Conservation (phyloP, 1,284 basidiomycete genomes). For the Tylopilus sp. region DNA sequence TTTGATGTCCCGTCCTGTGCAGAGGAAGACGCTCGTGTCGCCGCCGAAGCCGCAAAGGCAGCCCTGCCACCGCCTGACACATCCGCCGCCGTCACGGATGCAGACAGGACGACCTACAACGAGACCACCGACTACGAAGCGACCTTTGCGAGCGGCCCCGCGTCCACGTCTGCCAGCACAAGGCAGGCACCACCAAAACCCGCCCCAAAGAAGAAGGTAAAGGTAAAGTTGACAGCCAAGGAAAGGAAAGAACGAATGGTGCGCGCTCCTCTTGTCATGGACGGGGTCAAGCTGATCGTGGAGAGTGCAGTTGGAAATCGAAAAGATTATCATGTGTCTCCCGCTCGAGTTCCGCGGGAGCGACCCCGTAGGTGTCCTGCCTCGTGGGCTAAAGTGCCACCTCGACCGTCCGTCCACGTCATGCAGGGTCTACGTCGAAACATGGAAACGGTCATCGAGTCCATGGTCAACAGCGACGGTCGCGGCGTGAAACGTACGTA, state of each 20-base stretch:
- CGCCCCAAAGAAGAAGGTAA: constrained; percentile 57
- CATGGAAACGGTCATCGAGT: constrained; percentile 75
- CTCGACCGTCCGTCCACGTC: neutral
- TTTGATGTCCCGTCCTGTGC: neutral
- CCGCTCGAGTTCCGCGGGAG: constrained; percentile 89
- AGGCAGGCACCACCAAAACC: constrained; percentile 34
- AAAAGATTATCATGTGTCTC: constrained; percentile 72
- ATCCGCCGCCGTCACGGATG: constrained; percentile 16
- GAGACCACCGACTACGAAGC: constrained; percentile 35
- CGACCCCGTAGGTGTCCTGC: constrained; percentile 60
- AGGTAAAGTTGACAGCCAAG: constrained; percentile 68
- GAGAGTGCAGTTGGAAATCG: constrained; percentile 53
- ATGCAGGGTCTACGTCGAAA: constrained; percentile 63
- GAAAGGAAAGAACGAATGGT: constrained; percentile 82
- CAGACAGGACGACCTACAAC: constrained; percentile 44
- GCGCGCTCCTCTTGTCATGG: constrained; percentile 17
- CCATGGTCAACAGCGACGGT: constrained; percentile 54
- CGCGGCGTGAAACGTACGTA: constrained; percentile 55
- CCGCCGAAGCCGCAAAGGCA: constrained; percentile 27
- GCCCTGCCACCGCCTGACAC: constrained; percentile 2
- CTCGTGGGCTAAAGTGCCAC: neutral
- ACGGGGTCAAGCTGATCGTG: neutral
- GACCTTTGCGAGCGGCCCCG: constrained; percentile 38
- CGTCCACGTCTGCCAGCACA: constrained; percentile 39
- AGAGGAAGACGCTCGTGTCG: constrained; percentile 49